Evolutionary conservation across 345 rosid species (phyloP).

Genomic region (Psidium friedrichsthalianum): DNA sequence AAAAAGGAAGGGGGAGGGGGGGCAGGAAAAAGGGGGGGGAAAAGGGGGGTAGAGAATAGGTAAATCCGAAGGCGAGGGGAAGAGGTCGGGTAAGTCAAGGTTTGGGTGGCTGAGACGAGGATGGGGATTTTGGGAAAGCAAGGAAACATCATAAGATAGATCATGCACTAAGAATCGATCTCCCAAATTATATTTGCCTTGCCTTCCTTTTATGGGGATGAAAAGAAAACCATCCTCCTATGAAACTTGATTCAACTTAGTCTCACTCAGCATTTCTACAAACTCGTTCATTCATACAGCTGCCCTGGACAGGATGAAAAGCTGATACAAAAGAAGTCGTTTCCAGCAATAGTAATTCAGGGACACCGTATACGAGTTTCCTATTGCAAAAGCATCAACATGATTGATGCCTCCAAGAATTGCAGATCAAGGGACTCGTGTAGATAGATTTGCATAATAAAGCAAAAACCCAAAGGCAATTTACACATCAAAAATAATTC

Average conservation of each 20-base stretch:
- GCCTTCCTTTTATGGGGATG: not conserved
- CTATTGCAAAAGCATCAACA: not conserved
- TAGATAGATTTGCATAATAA: not conserved
- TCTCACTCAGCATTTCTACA: not conserved
- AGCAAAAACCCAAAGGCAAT: not conserved
- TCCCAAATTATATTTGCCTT: not conserved
- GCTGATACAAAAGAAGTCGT: not conserved
- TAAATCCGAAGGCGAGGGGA: no score
- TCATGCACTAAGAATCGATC: not conserved
- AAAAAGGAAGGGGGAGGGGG: no score
- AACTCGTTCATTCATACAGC: not conserved
- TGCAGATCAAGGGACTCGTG: not conserved
- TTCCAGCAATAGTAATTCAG: not conserved
- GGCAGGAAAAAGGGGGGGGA: no score
- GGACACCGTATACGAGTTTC: not conserved
- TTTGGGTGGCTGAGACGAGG: no score
- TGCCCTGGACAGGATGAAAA: not conserved
- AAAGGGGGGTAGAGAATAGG: no score
- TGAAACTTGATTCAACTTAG: not conserved
- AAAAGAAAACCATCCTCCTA: not conserved
- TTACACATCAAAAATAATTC: not conserved
- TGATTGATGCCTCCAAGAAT: not conserved
- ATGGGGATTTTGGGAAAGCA: no score
- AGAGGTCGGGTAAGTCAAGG: no score
- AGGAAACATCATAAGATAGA: not conserved